These are phyloP conservation scores for Dalbergia oliveri DNA, from an alignment of 306 rosid genomes.

Conservation along the genomic window DNA sequence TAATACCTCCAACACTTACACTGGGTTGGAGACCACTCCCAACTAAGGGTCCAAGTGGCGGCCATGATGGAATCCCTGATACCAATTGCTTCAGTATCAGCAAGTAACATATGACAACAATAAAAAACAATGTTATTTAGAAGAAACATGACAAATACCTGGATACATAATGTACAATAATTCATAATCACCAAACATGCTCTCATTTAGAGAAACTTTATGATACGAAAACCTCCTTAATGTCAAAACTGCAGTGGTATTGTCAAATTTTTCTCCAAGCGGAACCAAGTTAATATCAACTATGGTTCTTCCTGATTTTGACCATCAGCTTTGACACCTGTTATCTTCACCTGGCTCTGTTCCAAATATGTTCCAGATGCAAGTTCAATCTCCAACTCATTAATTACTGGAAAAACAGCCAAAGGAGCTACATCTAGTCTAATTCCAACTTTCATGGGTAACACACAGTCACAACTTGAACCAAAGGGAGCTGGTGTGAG, in stretches of 20 bases:
- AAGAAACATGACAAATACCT: constrained; percentile 64
- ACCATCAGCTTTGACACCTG: constrained; percentile 93
- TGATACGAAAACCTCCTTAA: constrained; percentile 86
- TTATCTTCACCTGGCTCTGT: constrained; percentile 97
- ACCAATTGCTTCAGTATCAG: constrained; percentile 56
- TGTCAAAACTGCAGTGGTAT: constrained; percentile 88
- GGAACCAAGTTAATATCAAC: constrained; percentile 97
- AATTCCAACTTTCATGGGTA: constrained; percentile 95
- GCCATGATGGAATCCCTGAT: constrained; percentile 90
- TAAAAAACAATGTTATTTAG: constrained; percentile 37
- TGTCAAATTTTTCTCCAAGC: constrained; percentile 92
- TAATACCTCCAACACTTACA: constrained; percentile 60
- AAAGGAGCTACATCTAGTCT: constrained; percentile 88
- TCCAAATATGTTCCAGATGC: constrained; percentile 89
- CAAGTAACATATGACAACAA: constrained; percentile 26
- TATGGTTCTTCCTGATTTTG: constrained; percentile 82
- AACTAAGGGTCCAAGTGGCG: constrained; percentile 56
- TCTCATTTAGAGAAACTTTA: constrained; percentile 83
- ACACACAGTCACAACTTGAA: constrained; percentile 97
- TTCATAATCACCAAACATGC: constrained; percentile 83
- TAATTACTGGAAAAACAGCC: constrained; percentile 93
- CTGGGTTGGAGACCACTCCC: constrained; percentile 68
- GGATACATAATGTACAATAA: constrained; percentile 79
- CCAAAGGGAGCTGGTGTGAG: constrained; percentile 92
- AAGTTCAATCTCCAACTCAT: constrained; percentile 87